Conservation (phyloP, 441 rosid species). For the Erodium chrysanthum region DNA sequence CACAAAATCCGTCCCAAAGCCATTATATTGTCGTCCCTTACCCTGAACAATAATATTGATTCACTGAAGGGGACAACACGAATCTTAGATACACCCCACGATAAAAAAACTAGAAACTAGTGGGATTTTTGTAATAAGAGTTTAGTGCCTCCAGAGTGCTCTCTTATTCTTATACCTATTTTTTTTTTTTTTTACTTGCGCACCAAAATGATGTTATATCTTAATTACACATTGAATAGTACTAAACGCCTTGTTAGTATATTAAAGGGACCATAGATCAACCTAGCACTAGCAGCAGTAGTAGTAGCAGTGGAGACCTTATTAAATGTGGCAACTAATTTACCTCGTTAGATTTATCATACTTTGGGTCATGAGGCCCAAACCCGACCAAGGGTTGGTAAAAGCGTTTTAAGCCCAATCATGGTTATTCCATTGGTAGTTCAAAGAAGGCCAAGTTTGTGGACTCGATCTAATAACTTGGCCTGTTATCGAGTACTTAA, state of each 20-base stretch:
- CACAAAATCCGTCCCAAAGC: too few relatives aligned
- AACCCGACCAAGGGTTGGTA: neutral
- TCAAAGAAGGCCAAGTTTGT: neutral
- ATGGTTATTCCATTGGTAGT: neutral
- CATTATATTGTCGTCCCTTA: too few relatives aligned
- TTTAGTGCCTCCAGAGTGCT: neutral
- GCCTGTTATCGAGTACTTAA: neutral
- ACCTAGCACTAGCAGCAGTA: too few relatives aligned
- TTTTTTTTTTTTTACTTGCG: neutral
- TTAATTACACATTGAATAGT: neutral
- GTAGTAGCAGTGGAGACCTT: too few relatives aligned
- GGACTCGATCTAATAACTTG: neutral
- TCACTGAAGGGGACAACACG: neutral
- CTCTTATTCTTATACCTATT: neutral
- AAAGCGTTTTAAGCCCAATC: neutral
- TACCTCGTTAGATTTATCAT: neutral
- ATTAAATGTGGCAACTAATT: neutral
- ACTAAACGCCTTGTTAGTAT: neutral
- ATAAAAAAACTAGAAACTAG: neutral
- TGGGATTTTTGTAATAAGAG: neutral
- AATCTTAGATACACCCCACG: neutral
- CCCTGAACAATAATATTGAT: too few relatives aligned
- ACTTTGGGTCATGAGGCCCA: neutral
- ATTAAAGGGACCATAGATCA: neutral
- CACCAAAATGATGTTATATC: neutral